Evolutionary conservation across 441 rosid genomes (phyloP).

Genomic region (Raphanus hybrid): DNA sequence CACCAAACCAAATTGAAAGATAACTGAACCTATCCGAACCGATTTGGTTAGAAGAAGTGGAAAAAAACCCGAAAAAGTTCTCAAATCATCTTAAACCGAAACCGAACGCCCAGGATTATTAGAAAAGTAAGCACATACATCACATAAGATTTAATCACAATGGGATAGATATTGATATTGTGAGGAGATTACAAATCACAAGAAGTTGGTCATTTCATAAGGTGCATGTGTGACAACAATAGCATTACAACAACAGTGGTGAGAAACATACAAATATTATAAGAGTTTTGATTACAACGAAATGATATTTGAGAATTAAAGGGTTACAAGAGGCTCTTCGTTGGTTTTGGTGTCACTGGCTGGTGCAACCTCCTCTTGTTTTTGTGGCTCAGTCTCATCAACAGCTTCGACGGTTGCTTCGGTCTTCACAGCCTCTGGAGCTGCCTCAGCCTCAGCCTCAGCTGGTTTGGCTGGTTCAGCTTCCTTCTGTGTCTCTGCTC

Average conservation of each 20-base stretch:
- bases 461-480: slow-evolving; percentile 14
- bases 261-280: slow-evolving; percentile 5
- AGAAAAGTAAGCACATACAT: no score
- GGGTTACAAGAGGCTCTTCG: slow-evolving; percentile 38
- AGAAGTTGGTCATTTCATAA: neutral
- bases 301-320: slow-evolving; percentile 26
- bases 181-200: slow-evolving; percentile 10
- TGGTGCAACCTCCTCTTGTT: slow-evolving; percentile 33
- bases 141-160: neutral
- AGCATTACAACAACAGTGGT: neutral
- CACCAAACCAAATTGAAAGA: no score
- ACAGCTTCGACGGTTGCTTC: slow-evolving; percentile 15
- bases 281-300: neutral
- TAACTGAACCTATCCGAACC: no score
- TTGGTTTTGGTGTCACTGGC: slow-evolving; percentile 22
- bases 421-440: slow-evolving; percentile 37
- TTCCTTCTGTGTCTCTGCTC: slow-evolving; percentile 32
- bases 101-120: no score
- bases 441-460: slow-evolving; percentile 25
- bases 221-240: slow-evolving; percentile 3
- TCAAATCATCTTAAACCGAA: no score
- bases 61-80: no score
- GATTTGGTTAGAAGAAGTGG: no score
- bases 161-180: slow-evolving; percentile 9
- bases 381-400: slow-evolving; percentile 28